Percentiles rank a stretch among this genome's conserved stretches.
phyloP scores from a whole-genome alignment of 192 early-diverging fungal genomes.

The Endogone sp. region DNA sequence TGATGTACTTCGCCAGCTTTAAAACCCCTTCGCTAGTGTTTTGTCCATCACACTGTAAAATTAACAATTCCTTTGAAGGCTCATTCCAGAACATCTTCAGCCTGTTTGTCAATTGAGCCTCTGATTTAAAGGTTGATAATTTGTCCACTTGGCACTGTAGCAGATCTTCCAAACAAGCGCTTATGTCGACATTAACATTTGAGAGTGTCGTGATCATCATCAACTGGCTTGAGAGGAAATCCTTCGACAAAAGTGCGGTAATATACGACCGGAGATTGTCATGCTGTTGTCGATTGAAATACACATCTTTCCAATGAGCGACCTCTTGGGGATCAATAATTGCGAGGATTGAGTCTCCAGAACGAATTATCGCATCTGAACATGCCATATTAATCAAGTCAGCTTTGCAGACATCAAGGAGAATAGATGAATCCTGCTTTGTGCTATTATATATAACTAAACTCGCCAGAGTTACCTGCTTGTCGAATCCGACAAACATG shows the following conservation, averaged over 20 bases:
- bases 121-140: background rate
- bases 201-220: constrained; percentile 15
- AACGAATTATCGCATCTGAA: constrained; percentile 11
- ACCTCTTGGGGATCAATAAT: background rate
- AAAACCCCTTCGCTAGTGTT: background rate
- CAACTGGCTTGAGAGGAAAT: background rate
- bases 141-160: background rate
- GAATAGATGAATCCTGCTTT: background rate
- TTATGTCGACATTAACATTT: constrained; percentile 13
- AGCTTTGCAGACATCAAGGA: constrained; percentile 8
- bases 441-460: constrained; percentile 10
- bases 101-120: background rate
- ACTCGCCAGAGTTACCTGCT: constrained; percentile 17
- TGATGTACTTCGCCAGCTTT: background rate
- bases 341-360: constrained; percentile 3
- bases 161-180: background rate
- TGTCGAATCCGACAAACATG: constrained; percentile 19
- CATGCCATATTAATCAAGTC: constrained; percentile 7
- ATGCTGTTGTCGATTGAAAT: constrained; percentile 8
- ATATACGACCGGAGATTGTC: constrained; percentile 7
- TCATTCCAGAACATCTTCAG: background rate
- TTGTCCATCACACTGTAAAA: background rate
- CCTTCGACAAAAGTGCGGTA: background rate
- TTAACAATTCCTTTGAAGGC: background rate
- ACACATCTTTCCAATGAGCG: background rate